Evolutionary conservation across 2,329 filamentous ascomycete genomes (phyloP).

Genomic region (Blastomyces percursus): DNA sequence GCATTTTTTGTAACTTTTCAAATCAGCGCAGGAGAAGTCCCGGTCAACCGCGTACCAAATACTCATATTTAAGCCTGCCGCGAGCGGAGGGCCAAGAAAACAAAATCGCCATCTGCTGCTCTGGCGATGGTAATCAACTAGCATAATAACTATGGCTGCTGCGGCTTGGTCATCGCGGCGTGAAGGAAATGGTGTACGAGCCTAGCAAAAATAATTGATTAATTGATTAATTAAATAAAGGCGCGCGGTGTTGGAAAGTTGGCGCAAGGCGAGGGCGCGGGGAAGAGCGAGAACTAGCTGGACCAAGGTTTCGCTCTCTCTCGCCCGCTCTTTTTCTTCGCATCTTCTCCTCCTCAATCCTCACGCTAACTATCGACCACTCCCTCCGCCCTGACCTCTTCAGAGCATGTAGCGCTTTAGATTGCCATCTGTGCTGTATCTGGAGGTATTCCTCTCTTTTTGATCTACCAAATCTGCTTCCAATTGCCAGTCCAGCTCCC

Average conservation of each 20-base stretch:
- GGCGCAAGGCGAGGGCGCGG: background rate
- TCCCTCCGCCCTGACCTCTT: constrained; percentile 14
- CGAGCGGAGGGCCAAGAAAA: background rate
- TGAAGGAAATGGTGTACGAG: background rate
- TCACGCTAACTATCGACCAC: constrained; percentile 18
- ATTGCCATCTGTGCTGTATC: constrained; percentile 25
- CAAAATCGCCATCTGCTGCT: background rate
- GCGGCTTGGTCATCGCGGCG: background rate
- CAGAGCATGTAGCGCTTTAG: constrained; percentile 16
- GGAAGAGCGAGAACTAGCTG: constrained; percentile 1
- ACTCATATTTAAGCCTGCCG: background rate
- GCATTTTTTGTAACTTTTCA: background rate
- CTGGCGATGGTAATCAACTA: background rate
- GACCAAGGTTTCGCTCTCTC: constrained; percentile 12
- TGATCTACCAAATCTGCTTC: constrained; percentile 12
- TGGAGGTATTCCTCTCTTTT: constrained; percentile 23
- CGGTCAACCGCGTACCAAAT: too few species aligned
- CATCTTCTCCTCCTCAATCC: constrained; percentile 20
- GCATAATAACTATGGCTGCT: background rate
- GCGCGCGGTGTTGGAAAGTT: background rate
- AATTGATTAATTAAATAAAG: background rate
- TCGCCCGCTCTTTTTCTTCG: constrained; percentile 19
- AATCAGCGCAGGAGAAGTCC: background rate
- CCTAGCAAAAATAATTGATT: background rate
- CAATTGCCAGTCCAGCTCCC: constrained; percentile 14